Base-by-base conservation (phyloP, 2,329 filamentous ascomycete species). In the Cercospora sojina region DNA sequence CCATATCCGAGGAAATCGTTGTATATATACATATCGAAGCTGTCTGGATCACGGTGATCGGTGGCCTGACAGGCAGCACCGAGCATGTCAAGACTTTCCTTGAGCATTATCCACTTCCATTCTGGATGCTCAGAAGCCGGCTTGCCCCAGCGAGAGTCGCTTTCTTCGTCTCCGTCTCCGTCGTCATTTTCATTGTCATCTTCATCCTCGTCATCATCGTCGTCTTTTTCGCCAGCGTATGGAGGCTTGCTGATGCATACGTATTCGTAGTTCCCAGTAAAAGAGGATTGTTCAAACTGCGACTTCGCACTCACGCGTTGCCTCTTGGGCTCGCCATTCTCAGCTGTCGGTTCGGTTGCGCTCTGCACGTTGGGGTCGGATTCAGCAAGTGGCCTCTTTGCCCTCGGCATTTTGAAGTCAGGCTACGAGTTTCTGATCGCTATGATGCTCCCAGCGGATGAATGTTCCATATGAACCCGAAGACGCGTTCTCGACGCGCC, bases 61-160 rank as follows among this genome's bases (percentile, higher is more conserved):
- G 51, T 55, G 23, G 49, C 64, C 43, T 23, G 32, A 23, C 27
- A 61, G 13, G 63, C 31, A 18, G 63, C 43, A 18, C 60, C 43
- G 6, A 65, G 64, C 20, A 65, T 25, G 25, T 61, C 58, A 58
- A 65, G 60, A 29, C 57, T 56, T 20, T 62, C 64, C 8, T 25
- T 27, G 13, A 65, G 58, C 64, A 65, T 65, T 13, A 62, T 29
- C 58, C 58, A 65, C 29, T 65, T 65, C 47, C 64, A 65, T n/a
- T 57, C 20, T 27, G 64, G 58, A 32, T 65, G 58, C 32, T 65
- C 64, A n/a, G 57, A 59, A 32, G 41, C 43, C 9, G 56, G 56
- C 43, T 64, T 59, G 18, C 32, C 20, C 27, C 43, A 49, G 18
- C 53, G 41, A 32, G 49, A n/a, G 41, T 55, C 7, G 35, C 55